Conservation (phyloP, 108 stramenopile species). For the Epithemia pelagica region DNA sequence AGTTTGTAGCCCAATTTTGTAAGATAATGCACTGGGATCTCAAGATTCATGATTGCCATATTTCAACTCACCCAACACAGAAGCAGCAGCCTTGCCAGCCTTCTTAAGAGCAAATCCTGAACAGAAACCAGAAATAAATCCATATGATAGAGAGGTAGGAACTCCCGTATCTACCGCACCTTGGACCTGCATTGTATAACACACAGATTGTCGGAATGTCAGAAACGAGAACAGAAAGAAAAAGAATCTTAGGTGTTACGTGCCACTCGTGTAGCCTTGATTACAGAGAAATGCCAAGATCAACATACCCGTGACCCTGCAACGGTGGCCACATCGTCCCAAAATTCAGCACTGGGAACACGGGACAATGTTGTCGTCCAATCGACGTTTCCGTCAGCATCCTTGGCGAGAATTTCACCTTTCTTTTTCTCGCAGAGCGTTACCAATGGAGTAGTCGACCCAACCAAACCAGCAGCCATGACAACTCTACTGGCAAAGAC, state of each 20-base stretch:
- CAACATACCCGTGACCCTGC: constrained; percentile 7
- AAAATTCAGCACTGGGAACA: constrained; percentile 1
- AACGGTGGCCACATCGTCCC: constrained; percentile 7
- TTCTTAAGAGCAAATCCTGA: constrained; percentile 68
- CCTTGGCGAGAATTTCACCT: constrained; percentile 1
- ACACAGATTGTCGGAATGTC: not conserved
- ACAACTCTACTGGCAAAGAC: not conserved
- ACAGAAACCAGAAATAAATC: constrained; percentile 66
- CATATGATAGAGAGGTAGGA: constrained; percentile 58
- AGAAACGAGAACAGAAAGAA: not conserved
- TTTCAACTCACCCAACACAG: constrained; percentile 39
- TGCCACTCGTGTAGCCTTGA: not conserved
- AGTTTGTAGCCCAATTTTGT: not conserved
- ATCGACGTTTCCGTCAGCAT: constrained; percentile 5
- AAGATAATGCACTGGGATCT: not conserved
- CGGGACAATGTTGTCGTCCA: constrained; percentile 1
- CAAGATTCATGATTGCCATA: not conserved
- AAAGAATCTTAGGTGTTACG: not conserved
- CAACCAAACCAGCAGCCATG: not conserved
- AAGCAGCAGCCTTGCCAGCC: constrained; percentile 51
- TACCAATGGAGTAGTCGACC: not conserved
- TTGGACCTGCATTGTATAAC: constrained; percentile 14
- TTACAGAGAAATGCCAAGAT: not conserved
- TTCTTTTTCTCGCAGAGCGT: constrained; percentile 3
- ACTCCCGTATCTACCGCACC: constrained; percentile 39